These are phyloP conservation scores for Arthroderma sp. DNA, from an alignment of 2,329 filamentous ascomycete genomes.

Conservation along the genomic window DNA sequence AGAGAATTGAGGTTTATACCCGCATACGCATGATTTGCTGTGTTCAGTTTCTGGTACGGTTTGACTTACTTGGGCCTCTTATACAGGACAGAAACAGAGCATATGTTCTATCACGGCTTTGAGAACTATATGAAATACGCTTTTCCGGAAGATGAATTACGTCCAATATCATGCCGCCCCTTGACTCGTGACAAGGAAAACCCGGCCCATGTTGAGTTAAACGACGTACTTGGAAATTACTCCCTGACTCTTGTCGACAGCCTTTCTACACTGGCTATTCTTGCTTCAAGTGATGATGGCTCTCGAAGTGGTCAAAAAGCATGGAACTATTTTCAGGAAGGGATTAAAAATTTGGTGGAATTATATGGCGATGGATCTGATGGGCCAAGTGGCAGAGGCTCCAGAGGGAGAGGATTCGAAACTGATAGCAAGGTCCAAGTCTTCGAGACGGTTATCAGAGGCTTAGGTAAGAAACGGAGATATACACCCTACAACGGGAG, in stretches of 20 bases:
- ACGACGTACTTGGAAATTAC: constrained; percentile 95
- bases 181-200: constrained; percentile 72
- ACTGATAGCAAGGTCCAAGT: constrained; percentile 97
- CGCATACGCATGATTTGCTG: neutral
- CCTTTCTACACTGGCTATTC: constrained; percentile 80
- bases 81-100: constrained; percentile 33
- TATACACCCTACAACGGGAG: neutral
- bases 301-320: constrained; percentile 46
- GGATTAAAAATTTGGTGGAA: constrained; percentile 59
- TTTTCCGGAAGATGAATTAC: constrained; percentile 91
- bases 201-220: constrained; percentile 69
- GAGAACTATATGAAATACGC: constrained; percentile 89
- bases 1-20: constrained; percentile 22
- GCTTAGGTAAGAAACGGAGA: constrained; percentile 33
- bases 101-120: constrained; percentile 95
- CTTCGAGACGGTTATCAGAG: constrained; percentile 93
- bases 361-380: constrained; percentile 76
- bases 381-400: constrained; percentile 55
- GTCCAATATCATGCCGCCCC: constrained; percentile 71
- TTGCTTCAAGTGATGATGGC: constrained; percentile 59
- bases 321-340: constrained; percentile 63
- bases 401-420: constrained; percentile 70
- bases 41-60: neutral
- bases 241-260: constrained; percentile 92
- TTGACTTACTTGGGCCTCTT: neutral